Conservation (phyloP, 23 red algal species). For the Gracilaria caudata region DNA sequence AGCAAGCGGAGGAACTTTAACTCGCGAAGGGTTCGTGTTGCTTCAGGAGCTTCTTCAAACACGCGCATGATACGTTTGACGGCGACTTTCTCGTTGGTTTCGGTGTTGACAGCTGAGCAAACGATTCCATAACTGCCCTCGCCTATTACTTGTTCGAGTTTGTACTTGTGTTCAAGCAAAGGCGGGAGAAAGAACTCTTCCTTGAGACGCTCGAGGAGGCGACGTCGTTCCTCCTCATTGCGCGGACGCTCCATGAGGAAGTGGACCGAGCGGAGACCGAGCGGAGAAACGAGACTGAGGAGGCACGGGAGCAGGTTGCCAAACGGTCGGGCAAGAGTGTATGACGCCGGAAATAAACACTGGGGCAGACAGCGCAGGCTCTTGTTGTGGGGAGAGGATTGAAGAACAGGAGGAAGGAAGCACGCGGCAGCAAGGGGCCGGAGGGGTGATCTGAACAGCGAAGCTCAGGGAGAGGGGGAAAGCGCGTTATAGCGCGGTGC, state of each 20-base stretch:
- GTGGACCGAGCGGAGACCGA: background rate
- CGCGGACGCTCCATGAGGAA: conserved; percentile 39
- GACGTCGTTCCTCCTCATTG: conserved; percentile 71
- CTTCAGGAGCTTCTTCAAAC: conserved; percentile 82
- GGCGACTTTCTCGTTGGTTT: conserved; percentile 81
- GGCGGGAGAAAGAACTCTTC: conserved; percentile 77
- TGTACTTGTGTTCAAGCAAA: conserved; percentile 64
- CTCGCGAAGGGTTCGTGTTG: conserved; percentile 81
- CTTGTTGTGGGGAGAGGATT: background rate
- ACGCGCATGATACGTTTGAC: conserved; percentile 93
- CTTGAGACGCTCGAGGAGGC: conserved; percentile 65
- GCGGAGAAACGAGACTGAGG: no score
- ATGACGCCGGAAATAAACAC: background rate
- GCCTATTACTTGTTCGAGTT: conserved; percentile 69
- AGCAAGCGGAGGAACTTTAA: conserved; percentile 91
- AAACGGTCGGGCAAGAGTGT: background rate
- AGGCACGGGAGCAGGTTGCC: background rate
- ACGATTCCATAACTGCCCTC: conserved; percentile 93
- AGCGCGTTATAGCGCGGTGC: no score
- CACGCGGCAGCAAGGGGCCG: background rate
- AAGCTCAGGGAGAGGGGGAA: background rate
- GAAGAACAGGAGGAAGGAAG: background rate
- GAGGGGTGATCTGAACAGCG: background rate
- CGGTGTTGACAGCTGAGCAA: conserved; percentile 84
- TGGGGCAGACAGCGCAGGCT: background rate